Evolutionary conservation across 139 green algal species (phyloP), one percentile per base, ranked within the genome.

Genomic region (Edaphochlamys debaryana): DNA sequence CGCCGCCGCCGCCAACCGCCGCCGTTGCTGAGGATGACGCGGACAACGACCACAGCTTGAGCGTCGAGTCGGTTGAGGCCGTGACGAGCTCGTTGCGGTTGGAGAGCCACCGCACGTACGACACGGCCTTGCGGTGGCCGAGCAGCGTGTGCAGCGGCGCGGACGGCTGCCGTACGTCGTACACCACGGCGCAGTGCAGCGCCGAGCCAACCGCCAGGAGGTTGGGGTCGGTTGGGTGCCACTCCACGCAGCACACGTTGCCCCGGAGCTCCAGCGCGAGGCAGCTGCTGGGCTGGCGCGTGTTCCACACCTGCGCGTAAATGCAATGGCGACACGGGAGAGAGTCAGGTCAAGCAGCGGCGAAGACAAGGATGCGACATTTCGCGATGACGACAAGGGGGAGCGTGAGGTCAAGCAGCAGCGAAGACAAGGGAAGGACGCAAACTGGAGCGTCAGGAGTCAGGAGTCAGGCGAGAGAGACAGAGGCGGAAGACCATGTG

Each of bases 181-280:
- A 92, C 78, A 90, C n/a, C 82, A 90, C 63, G 45, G 77, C 50
- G 66, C 69, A 45, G 69, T 86, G 74, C 88, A 96, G 91, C 6
- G 96, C 94, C 1, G 79, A 92, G 67, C 96, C 97, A 48, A 97
- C 87, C 4, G 96, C 96, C 41, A 99, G 73, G 56, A 96, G 45
- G 84, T 98, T 85, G 3, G 60, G 32, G 29, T 74, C 34, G 11
- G 37, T 58, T 0, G 96, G 96, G 68, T 88, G 91, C 86, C 93
- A 99, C 56, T 95, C 89, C 7, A 98, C 93, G 48, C 86, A 92
- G 93, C 96, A 99, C 69, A 99, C 95, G 82, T 99, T 97, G 71
- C 94, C 93, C 36, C 89, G 82, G 27, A 94, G 68, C 82, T 97
- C 87, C 4, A 98, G 87, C 45, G 63, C 67, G 30, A 83, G 25